Conservation (phyloP, 2,329 filamentous ascomycete species). For the Berkeleyomyces basicola region DNA sequence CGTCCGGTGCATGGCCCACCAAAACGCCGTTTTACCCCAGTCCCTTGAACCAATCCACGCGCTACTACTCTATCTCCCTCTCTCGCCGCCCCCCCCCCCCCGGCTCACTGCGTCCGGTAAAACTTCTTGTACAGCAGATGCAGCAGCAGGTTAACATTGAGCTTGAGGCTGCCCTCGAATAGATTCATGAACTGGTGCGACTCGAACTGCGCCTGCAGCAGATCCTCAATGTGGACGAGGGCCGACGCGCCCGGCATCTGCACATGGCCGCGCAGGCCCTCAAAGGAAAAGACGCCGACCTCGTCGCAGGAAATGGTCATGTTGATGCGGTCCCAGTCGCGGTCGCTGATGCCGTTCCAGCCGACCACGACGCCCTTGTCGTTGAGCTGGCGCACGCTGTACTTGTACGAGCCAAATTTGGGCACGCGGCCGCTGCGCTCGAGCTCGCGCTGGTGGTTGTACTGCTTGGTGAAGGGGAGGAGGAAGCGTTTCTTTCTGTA, state of each 20-base stretch:
- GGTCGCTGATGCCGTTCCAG: conserved; percentile 72
- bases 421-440: conserved; percentile 83
- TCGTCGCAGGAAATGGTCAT: conserved; percentile 88
- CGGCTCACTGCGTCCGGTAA: conserved; percentile 50
- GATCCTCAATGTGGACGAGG: conserved; percentile 74
- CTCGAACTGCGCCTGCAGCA: conserved; percentile 93
- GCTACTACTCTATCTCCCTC: neutral
- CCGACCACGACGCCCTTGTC: conserved; percentile 88
- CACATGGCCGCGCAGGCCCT: conserved; percentile 80
- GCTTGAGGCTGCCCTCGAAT: conserved; percentile 67
- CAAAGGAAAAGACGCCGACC: conserved; percentile 84
- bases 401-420: conserved; percentile 97
- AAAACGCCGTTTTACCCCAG: neutral
- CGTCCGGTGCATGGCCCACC: neutral
- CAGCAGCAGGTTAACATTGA: conserved; percentile 93
- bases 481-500: conserved; percentile 74
- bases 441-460: conserved; percentile 93
- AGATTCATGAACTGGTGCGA: conserved; percentile 91
- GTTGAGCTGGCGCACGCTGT: conserved; percentile 71
- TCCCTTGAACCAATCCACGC: no score
- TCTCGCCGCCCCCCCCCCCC: neutral
- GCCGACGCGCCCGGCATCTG: conserved; percentile 90
- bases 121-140: conserved; percentile 99
- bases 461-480: conserved; percentile 94
- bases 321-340: conserved; percentile 82